phyloP scores from a whole-genome alignment of 306 rosid genomes.

The Inga leiocalycina region DNA sequence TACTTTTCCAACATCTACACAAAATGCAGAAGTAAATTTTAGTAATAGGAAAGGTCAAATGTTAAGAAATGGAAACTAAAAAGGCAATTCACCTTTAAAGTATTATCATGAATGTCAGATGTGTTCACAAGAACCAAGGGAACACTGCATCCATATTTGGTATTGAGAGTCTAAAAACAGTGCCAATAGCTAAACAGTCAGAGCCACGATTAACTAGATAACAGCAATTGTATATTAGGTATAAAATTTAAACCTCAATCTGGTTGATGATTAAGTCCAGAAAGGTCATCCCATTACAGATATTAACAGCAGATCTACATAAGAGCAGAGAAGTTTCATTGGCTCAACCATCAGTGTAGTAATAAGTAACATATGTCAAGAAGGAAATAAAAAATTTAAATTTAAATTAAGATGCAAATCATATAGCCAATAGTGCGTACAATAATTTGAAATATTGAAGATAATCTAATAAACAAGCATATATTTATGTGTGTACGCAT shows the following conservation, averaged over 20 bases:
- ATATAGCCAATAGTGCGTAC: background rate
- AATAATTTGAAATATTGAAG: constrained; percentile 3
- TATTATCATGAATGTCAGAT: constrained; percentile 50
- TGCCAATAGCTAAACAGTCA: constrained; percentile 23
- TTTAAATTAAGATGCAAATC: constrained; percentile 21
- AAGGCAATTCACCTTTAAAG: constrained; percentile 51
- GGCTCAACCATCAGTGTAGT: constrained; percentile 1
- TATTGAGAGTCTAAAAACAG: constrained; percentile 55
- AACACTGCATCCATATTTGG: constrained; percentile 59
- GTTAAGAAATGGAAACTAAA: constrained; percentile 30
- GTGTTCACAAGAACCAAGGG: constrained; percentile 65
- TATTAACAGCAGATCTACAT: constrained; percentile 55
- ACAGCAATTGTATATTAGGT: background rate
- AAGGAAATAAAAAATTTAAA: background rate
- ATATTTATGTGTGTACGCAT: background rate
- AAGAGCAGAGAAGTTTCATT: constrained; percentile 6
- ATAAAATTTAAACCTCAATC: constrained; percentile 56
- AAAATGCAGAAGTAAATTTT: constrained; percentile 36
- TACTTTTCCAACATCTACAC: constrained; percentile 56
- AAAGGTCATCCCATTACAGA: constrained; percentile 55
- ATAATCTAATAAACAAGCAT: background rate
- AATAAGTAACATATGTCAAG: background rate
- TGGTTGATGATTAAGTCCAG: constrained; percentile 62
- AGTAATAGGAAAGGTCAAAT: constrained; percentile 23
- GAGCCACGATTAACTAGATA: constrained; percentile 9